Evolutionary conservation across 352 stramenopile species (phyloP).

Genomic region (Phytophthora sansomeana): DNA sequence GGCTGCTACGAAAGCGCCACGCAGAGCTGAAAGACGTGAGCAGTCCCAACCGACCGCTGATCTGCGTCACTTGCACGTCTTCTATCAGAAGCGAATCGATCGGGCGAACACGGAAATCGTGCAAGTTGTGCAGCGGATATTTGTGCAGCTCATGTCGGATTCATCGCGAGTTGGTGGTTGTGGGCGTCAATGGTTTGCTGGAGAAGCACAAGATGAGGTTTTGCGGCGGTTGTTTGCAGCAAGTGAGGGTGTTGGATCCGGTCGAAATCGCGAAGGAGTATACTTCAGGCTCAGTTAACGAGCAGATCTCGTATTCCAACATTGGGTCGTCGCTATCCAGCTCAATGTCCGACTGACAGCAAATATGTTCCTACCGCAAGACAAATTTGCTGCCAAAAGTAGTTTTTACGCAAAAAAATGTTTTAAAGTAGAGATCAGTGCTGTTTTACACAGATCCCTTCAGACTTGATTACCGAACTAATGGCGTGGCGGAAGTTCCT

Average conservation of each 20-base stretch:
- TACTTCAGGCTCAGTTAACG: constrained; percentile 1
- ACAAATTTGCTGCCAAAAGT: too few relatives aligned
- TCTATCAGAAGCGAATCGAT: not conserved
- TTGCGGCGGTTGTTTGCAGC: constrained; percentile 30
- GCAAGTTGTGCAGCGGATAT: constrained; percentile 40
- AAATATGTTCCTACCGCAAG: too few relatives aligned
- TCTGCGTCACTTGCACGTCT: constrained; percentile 29
- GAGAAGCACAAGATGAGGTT: constrained; percentile 37
- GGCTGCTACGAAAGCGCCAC: constrained; percentile 32
- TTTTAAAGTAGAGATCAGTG: too few relatives aligned
- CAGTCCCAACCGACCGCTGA: constrained; percentile 8
- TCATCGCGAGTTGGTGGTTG: constrained; percentile 36
- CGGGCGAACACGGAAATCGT: constrained; percentile 17
- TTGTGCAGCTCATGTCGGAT: constrained; percentile 47
- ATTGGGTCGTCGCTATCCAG: constrained; percentile 13
- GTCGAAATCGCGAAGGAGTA: constrained; percentile 25
- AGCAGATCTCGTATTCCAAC: constrained; percentile 7
- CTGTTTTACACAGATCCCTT: too few relatives aligned
- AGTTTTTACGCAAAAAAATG: too few relatives aligned
- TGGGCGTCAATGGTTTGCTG: constrained; percentile 25
- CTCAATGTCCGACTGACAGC: constrained; percentile 17
- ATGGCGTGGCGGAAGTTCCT: constrained; percentile 18
- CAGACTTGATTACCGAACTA: too few relatives aligned
- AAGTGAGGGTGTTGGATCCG: constrained; percentile 23
- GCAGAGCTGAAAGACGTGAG: constrained; percentile 11